These are phyloP conservation scores for Camelina sativa DNA, from an alignment of 345 rosid genomes.

Conservation along the genomic window DNA sequence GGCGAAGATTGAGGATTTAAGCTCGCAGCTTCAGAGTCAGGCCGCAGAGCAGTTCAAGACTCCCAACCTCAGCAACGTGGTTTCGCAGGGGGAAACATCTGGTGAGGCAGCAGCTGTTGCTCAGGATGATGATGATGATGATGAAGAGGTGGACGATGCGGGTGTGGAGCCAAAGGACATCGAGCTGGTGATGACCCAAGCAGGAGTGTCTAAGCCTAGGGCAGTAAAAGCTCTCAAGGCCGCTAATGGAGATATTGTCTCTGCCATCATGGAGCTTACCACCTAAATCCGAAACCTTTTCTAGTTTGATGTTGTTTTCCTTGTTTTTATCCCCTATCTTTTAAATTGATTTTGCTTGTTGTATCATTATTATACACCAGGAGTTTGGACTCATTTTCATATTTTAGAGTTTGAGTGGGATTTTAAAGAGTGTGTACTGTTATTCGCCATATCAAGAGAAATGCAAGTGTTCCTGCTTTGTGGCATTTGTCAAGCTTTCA, in stretches of 20 bases:
- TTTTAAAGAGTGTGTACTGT: constrained; percentile 13
- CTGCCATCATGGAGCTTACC: constrained; percentile 94
- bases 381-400: constrained; percentile 10
- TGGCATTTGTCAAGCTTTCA: background rate
- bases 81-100: constrained; percentile 72
- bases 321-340: background rate
- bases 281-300: constrained; percentile 43
- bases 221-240: constrained; percentile 85
- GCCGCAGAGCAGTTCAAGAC: constrained; percentile 91
- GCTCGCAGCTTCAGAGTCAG: constrained; percentile 83
- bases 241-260: constrained; percentile 75
- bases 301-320: constrained; percentile 9
- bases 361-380: constrained; percentile 22
- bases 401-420: constrained; percentile 9
- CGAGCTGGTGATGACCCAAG: constrained; percentile 92
- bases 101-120: constrained; percentile 27
- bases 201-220: constrained; percentile 72
- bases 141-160: constrained; percentile 82
- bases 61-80: constrained; percentile 59
- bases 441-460: background rate
- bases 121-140: constrained; percentile 58
- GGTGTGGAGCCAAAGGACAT: constrained; percentile 92
- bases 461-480: background rate
- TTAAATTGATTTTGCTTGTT: constrained; percentile 24
- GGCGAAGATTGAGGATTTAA: constrained; percentile 89